phyloP scores from a whole-genome alignment of 441 rosid genomes.

The Populus hybrid region DNA sequence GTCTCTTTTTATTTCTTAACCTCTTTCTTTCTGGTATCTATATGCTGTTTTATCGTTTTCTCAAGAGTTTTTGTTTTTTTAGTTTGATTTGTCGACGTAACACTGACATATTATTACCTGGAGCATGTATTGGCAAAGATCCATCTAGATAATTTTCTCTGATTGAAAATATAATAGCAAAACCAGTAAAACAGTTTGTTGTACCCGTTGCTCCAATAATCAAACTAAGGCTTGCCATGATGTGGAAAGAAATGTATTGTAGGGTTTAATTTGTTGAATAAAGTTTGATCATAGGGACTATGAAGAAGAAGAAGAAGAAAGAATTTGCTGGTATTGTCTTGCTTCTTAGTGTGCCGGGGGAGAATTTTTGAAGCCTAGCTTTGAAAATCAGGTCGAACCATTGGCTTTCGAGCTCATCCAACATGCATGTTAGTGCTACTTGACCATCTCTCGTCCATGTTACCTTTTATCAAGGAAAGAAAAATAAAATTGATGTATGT shows the following conservation, averaged over 20 bases:
- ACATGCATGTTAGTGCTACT: neutral
- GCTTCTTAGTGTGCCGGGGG: no score
- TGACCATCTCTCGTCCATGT: neutral
- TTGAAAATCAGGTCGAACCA: neutral
- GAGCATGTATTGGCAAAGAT: neutral
- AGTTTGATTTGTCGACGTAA: no score
- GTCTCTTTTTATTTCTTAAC: no score
- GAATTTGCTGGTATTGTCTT: no score
- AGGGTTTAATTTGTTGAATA: neutral
- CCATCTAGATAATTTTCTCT: neutral
- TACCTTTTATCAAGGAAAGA: no score
- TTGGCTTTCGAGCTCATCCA: neutral
- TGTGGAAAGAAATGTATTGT: neutral
- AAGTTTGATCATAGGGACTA: neutral
- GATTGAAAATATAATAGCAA: neutral
- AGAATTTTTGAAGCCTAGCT: neutral
- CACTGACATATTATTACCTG: constrained; percentile 72
- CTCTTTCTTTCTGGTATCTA: no score
- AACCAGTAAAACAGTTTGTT: neutral
- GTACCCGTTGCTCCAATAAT: constrained; percentile 52
- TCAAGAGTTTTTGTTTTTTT: no score
- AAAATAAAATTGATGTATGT: no score
- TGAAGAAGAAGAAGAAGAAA: neutral
- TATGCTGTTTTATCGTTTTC: no score
- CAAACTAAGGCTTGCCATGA: constrained; percentile 44